Base-by-base conservation (phyloP, 2,329 filamentous ascomycete species). In the Fusarium sp. region DNA sequence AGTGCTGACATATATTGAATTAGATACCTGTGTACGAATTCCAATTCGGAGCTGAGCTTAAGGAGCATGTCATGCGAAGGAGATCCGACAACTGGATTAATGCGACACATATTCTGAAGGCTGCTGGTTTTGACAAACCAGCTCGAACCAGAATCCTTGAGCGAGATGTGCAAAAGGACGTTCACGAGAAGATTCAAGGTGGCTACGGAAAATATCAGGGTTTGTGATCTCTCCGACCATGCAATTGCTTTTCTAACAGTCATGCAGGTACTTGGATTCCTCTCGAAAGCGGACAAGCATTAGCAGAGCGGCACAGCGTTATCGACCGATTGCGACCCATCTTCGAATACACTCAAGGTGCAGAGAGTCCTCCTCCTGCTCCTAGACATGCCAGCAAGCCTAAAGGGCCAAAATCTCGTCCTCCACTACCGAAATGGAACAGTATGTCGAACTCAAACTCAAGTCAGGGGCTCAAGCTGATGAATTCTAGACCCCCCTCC, bases 121-220 rank as follows among this genome's bases (percentile, higher is more conserved):
- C 97, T 42, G 96, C 96, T 68, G 95, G 95, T 59, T 97, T 97
- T 77, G 96, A 99, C 81, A 99, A 99, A 81, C 96, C 96, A 4
- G 94, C 95, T 14, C 88, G 96, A 78, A 99, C 96, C 42, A 89
- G 96, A 69, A 98, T 99, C 61, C 87, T 99, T 7, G 96, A 99
- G 82, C 89, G 96, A 71, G 96, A 99, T 77, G 95, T 99, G 10
- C 96, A 99, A 77, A 98, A 97, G 80, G 95, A 97, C 45, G 87
- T 92, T 7, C 96, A 99, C 78, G 96, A 98, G 83, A 99, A 99
- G 83, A 94, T 99, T 8, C 96, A 99, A 79, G 96, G 95, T 71
- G 96, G 96, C 18, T 98, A 98, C 80, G 96, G 96, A 76, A 98
- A 98, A 88, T 99, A 98, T 75, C 96, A 99, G 84, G 94, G 92